Conservation (phyloP, 805 yeast genomes). For the Yarrowia porcina region DNA sequence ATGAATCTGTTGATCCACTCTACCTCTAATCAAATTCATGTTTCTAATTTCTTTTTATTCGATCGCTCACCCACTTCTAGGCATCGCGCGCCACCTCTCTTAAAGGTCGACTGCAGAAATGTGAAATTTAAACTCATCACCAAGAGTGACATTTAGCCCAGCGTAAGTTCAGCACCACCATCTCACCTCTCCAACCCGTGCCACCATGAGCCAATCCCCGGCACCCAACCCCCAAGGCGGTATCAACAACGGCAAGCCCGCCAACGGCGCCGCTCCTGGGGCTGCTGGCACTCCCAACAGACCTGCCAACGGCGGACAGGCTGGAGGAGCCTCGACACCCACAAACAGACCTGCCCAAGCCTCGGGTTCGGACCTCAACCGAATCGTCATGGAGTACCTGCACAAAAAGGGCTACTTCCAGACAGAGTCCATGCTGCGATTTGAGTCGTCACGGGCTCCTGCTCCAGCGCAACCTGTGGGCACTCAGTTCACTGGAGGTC, state of each 20-base stretch:
- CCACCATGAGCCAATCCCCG: conserved; percentile 24
- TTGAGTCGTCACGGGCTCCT: conserved; percentile 52
- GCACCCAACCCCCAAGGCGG: conserved; percentile 22
- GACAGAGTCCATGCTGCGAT: conserved; percentile 90
- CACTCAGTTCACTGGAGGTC: conserved; percentile 30
- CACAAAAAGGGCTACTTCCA: conserved; percentile 90
- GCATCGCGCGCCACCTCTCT: too few species aligned
- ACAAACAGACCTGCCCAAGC: conserved; percentile 25
- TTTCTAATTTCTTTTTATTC: too few species aligned
- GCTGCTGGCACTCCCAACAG: conserved; percentile 21
- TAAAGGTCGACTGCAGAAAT: background rate
- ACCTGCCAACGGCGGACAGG: conserved; percentile 14
- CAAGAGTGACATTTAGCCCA: background rate
- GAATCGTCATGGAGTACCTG: conserved; percentile 88
- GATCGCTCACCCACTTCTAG: too few species aligned
- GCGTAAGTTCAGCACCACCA: conserved; percentile 1
- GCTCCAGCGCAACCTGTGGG: conserved; percentile 32
- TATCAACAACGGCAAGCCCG: conserved; percentile 21
- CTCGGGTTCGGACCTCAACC: conserved; percentile 67
- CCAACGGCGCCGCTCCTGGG: conserved; percentile 18
- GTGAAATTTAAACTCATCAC: conserved; percentile 15
- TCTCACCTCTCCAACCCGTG: background rate
- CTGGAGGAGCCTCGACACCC: conserved; percentile 17
- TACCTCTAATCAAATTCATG: too few species aligned
- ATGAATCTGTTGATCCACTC: too few species aligned